Base-by-base conservation (phyloP, 768 basidiomycete genomes). In the Lentinus brumalis region DNA sequence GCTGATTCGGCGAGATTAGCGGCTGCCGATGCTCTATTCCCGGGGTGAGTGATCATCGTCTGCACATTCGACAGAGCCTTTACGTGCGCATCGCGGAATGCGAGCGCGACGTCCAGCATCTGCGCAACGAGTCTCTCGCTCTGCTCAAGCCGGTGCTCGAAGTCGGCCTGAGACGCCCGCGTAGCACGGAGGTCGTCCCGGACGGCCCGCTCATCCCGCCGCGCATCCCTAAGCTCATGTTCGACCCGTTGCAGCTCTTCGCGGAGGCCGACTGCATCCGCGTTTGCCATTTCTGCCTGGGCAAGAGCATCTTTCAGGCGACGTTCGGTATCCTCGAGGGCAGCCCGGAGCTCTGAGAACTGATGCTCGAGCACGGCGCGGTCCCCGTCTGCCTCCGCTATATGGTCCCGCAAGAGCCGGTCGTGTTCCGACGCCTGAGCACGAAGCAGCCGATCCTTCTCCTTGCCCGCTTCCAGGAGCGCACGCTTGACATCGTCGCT, bases 321-420 rank as follows among this genome's bases (percentile, higher is more conserved):
- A 10, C 82, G 80, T 55, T 85, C 82, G 14, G 81, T 78, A 59
- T 82, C 79, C 57, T 89, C 90, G 52, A 88, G 75, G 8, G 80
- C 79, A 1, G 84, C 85, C 64, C 83, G 82, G 40, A 92, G 76
- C 70, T 92, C 91, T 42, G 83, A 85, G 70, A 91, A 88, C 72
- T 94, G 91, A 52, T 95, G 87, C 74, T 97, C 94, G 49, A 97
- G 78, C 14, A 96, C 93, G 0, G 95, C 94, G 8, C 94, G 85
- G 72, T 98, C 95, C 1, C 94, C 92, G 68, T 97, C 94, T 14
- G 94, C 92, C 73, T 98, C 96, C 3, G 91, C 91, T 56, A 91
- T 88, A 67, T 95, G 91, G 71, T 97, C 94, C 1, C 93, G 84
- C 63, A 97, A 85, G 46, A 80, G 73, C 38, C 83, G 76, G 59